These are phyloP conservation scores for Endotrypanum monterogeii DNA, from an alignment of 208 protist genomes.

Conservation along the genomic window DNA sequence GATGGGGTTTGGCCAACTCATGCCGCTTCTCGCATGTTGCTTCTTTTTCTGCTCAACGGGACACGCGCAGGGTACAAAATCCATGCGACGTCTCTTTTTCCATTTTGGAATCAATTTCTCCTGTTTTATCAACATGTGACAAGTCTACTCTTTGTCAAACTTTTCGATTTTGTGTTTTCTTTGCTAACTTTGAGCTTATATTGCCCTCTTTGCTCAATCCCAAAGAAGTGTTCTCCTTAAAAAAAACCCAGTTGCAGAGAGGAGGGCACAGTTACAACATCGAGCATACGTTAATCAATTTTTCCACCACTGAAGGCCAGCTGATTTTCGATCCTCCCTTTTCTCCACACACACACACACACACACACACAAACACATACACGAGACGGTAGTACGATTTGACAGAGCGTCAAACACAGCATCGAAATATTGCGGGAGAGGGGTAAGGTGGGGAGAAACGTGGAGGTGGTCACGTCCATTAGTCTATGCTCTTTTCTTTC, in stretches of 20 bases:
- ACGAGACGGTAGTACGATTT: background rate
- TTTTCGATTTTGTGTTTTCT: background rate
- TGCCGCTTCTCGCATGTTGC: background rate
- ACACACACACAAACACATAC: background rate
- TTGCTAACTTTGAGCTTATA: background rate
- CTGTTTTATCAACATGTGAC: background rate
- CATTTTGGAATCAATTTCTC: too few relatives aligned
- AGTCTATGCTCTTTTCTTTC: background rate
- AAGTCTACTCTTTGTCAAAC: background rate
- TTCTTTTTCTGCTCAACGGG: too few relatives aligned
- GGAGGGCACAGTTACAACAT: background rate
- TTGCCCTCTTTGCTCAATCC: background rate
- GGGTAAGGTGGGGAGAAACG: background rate
- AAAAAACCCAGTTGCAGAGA: background rate
- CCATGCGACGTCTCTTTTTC: background rate
- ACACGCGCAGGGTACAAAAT: background rate
- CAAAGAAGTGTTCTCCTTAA: background rate
- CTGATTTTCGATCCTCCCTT: too few relatives aligned
- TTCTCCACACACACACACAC: background rate
- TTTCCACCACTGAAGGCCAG: background rate
- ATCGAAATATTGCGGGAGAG: background rate
- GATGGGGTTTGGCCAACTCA: background rate
- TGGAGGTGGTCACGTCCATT: background rate
- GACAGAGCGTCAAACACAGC: background rate
- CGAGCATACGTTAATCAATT: background rate